Evolutionary conservation across 176 grass and related monocot species (phyloP).

Genomic region (Aegilops longissima): DNA sequence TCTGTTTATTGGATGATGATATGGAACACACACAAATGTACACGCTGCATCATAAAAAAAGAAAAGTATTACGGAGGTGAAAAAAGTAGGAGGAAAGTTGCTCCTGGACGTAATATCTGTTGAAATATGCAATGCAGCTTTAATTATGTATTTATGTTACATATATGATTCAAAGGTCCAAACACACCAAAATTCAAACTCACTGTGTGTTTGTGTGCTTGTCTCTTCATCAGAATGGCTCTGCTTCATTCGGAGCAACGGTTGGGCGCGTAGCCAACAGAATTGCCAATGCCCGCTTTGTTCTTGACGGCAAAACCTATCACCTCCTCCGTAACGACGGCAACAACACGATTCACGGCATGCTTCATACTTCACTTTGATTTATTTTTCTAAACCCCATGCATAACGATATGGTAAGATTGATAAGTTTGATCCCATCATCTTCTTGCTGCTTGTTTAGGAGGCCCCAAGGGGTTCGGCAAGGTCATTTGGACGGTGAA

Average conservation of each 20-base stretch:
- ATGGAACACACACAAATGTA: background rate
- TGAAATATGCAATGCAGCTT: background rate
- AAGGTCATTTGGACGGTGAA: conserved; percentile 12
- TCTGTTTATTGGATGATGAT: background rate
- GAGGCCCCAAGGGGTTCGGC: background rate
- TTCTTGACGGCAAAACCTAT: conserved; percentile 52
- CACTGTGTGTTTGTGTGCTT: background rate
- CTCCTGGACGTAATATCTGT: background rate
- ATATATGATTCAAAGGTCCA: background rate
- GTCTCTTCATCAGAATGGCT: conserved; percentile 48
- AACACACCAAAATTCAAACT: background rate
- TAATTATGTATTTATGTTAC: too few relatives aligned
- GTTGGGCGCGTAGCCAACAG: conserved; percentile 88
- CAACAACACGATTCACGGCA: conserved; percentile 71
- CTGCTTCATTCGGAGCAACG: conserved; percentile 64
- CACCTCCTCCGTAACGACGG: conserved; percentile 56
- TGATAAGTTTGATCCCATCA: background rate
- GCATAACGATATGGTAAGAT: background rate
- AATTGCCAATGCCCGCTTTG: conserved; percentile 52
- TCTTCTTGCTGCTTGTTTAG: background rate
- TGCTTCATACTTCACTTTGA: background rate
- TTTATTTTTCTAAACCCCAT: background rate
- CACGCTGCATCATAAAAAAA: background rate
- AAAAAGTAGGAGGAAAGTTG: background rate
- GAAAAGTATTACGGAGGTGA: background rate